Percentiles rank a stretch among this genome's conserved stretches.
Conservation (phyloP, 441 rosid species). For the Kokia cookei region DNA sequence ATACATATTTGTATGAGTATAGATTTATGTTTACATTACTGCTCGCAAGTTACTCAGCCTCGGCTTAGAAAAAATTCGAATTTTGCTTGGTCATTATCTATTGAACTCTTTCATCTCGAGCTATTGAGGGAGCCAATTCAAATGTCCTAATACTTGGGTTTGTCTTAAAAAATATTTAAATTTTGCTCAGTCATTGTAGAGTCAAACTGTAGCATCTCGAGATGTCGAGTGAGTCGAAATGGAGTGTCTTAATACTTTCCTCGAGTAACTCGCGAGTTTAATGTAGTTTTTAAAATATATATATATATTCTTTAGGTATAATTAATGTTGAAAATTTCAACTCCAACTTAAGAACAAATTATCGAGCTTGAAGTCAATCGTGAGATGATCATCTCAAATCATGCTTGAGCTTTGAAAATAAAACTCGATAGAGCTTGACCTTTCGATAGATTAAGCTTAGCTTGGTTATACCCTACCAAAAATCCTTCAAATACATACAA, state of each 20-base stretch:
- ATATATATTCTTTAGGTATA: not conserved
- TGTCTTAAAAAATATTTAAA: not conserved
- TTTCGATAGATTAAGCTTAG: not conserved
- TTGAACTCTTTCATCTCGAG: not conserved
- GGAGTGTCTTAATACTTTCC: not conserved
- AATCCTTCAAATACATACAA: not conserved
- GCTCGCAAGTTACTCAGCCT: not conserved
- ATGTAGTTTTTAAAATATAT: not conserved
- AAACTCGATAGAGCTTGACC: too few relatives aligned
- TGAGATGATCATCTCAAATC: not conserved
- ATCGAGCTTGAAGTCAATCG: not conserved
- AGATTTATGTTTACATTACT: not conserved
- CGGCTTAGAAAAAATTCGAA: not conserved
- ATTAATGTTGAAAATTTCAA: not conserved
- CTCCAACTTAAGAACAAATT: not conserved
- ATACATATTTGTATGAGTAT: not conserved
- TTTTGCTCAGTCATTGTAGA: not conserved
- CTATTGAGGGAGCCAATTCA: not conserved
- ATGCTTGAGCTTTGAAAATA: not conserved
- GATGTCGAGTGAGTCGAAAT: not conserved
- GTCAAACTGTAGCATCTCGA: not conserved
- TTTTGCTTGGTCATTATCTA: not conserved
- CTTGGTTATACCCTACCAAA: not conserved
- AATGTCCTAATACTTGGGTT: not conserved
- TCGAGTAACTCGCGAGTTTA: not conserved